Evolutionary conservation across 2,329 filamentous ascomycete species (phyloP).

Genomic region (Fusarium anguioides): DNA sequence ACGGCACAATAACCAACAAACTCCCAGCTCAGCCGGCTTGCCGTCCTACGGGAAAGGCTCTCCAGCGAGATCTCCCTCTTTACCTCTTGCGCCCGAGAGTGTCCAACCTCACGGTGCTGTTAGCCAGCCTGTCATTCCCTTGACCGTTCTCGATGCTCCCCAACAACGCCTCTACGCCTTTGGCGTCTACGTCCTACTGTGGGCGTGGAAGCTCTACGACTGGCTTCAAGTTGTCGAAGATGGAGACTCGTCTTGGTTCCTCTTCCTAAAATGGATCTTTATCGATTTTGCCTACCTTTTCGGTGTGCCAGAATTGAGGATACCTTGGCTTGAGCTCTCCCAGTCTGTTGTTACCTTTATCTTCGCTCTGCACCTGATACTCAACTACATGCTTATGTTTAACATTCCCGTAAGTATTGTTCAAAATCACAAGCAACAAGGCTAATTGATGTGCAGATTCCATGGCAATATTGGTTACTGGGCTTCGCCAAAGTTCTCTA

Average conservation of each 20-base stretch:
- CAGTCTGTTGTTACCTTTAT: slow-evolving; percentile 76
- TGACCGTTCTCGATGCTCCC: slow-evolving; percentile 85
- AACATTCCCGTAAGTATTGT: slow-evolving; percentile 74
- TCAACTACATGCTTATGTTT: slow-evolving; percentile 93
- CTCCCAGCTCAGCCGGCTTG: slow-evolving; percentile 48
- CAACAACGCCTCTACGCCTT: slow-evolving; percentile 89
- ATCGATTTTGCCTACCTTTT: slow-evolving; percentile 91
- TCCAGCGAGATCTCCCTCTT: slow-evolving; percentile 47
- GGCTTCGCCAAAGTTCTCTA: slow-evolving; percentile 84
- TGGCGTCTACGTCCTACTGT: slow-evolving; percentile 79
- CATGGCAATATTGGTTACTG: slow-evolving; percentile 77
- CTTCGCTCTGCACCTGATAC: slow-evolving; percentile 76
- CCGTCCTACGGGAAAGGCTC: slow-evolving; percentile 47
- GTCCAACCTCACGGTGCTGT: slow-evolving; percentile 41
- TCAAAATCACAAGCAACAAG: neutral
- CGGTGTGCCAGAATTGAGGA: slow-evolving; percentile 84
- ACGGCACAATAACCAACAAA: slow-evolving; percentile 49
- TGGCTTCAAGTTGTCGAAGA: slow-evolving; percentile 82
- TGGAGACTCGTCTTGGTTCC: slow-evolving; percentile 85
- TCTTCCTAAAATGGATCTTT: slow-evolving; percentile 93
- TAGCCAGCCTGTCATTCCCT: slow-evolving; percentile 77
- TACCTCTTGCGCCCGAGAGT: slow-evolving; percentile 63
- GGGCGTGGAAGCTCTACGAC: slow-evolving; percentile 89
- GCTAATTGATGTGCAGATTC: slow-evolving; percentile 63
- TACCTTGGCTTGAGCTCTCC: slow-evolving; percentile 96